A percentile compares a stretch with the other conserved stretches of the same genome.
Evolutionary conservation across 2,329 filamentous ascomycete genomes (phyloP).

Genomic region (Thelonectria discophora): DNA sequence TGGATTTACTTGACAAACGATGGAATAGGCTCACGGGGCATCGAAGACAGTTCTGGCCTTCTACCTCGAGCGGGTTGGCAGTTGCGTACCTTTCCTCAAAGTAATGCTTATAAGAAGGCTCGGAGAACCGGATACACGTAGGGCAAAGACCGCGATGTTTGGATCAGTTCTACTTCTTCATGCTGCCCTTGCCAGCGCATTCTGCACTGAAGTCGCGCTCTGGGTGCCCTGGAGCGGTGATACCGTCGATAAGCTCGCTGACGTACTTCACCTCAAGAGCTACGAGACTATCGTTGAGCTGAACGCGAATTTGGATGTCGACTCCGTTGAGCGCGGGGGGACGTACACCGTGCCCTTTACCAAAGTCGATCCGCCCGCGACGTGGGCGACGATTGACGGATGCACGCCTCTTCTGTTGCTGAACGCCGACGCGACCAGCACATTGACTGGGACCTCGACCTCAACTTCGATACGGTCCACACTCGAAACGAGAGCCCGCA

Average conservation of each 20-base stretch:
- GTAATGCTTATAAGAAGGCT: not conserved
- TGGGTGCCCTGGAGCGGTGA: conserved; percentile 5
- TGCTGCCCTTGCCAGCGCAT: not conserved
- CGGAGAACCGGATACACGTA: not conserved
- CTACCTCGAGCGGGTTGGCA: too few species aligned
- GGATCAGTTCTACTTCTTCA: not conserved
- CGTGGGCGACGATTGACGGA: not conserved
- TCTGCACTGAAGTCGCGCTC: conserved; percentile 4
- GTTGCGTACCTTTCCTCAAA: too few species aligned
- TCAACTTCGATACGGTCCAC: not conserved
- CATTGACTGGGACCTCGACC: not conserved
- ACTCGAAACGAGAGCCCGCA: conserved; percentile 1
- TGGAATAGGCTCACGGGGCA: too few species aligned
- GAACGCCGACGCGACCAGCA: not conserved
- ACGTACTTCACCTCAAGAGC: not conserved
- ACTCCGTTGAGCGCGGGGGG: not conserved
- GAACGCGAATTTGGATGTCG: not conserved
- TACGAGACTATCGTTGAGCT: not conserved
- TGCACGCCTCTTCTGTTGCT: not conserved
- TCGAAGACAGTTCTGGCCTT: too few species aligned
- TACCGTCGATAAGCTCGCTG: not conserved
- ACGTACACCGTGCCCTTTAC: conserved; percentile 1
- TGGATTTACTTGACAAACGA: too few species aligned
- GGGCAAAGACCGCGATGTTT: not conserved
- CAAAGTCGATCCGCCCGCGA: not conserved